These are phyloP conservation scores for Lentinula sp. DNA, from an alignment of 768 basidiomycete genomes.

Conservation along the genomic window DNA sequence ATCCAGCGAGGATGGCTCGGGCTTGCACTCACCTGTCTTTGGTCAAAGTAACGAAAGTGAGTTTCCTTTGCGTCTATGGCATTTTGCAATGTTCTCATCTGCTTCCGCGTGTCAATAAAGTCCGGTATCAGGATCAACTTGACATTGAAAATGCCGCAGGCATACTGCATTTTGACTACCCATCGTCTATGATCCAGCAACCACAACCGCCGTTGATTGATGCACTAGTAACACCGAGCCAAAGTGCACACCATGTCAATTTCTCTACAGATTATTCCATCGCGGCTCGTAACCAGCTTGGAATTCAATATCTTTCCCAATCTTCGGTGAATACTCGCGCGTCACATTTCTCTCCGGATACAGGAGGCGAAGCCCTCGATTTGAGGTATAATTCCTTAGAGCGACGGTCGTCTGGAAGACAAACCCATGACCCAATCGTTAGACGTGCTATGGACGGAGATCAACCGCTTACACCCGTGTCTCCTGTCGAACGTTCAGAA, in stretches of 20 bases:
- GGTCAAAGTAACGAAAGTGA: slow-evolving; percentile 47
- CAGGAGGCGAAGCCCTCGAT: slow-evolving; percentile 27
- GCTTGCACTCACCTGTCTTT: slow-evolving; percentile 68
- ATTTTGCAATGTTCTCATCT: slow-evolving; percentile 31
- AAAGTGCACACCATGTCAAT: slow-evolving; percentile 31
- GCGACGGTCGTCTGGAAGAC: slow-evolving; percentile 38
- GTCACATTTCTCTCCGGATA: slow-evolving; percentile 23
- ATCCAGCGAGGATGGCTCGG: slow-evolving; percentile 73
- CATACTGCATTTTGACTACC: slow-evolving; percentile 49
- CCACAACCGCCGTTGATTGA: slow-evolving; percentile 47
- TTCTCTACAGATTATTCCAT: slow-evolving; percentile 36
- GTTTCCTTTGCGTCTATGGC: slow-evolving; percentile 37
- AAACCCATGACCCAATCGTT: slow-evolving; percentile 40
- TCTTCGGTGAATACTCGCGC: slow-evolving; percentile 35
- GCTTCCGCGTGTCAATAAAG: slow-evolving; percentile 47
- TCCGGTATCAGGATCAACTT: slow-evolving; percentile 53
- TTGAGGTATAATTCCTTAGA: slow-evolving; percentile 34
- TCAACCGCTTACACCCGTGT: slow-evolving; percentile 23
- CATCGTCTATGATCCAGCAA: slow-evolving; percentile 31
- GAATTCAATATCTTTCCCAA: slow-evolving; percentile 36
- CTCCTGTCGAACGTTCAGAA: slow-evolving; percentile 28
- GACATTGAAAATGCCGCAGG: slow-evolving; percentile 42
- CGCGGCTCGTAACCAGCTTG: slow-evolving; percentile 40
- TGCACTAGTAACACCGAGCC: slow-evolving; percentile 36
- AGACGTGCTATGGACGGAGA: slow-evolving; percentile 27